Evolutionary conservation across 177 flowering plant species (phyloP).

Genomic region (Vitis hybrid): DNA sequence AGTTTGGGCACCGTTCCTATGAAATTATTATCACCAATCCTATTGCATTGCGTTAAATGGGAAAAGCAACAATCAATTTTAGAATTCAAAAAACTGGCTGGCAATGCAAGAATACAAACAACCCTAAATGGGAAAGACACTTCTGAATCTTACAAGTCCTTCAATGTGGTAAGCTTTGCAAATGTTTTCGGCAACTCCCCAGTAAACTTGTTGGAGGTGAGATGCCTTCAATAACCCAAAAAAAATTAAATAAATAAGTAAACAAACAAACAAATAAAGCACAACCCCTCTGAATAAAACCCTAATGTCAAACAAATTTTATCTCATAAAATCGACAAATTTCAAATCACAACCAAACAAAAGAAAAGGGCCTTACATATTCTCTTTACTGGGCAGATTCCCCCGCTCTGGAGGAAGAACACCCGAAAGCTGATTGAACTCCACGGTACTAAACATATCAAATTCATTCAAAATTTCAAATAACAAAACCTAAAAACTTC

Average conservation of each 20-base stretch:
- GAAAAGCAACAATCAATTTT: neutral
- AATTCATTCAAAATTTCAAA: neutral
- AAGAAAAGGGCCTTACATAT: slow-evolving; percentile 39
- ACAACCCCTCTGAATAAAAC: no score
- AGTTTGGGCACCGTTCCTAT: slow-evolving; percentile 45
- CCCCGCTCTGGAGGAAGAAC: slow-evolving; percentile 66
- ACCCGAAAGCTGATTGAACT: slow-evolving; percentile 60
- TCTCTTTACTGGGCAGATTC: slow-evolving; percentile 25
- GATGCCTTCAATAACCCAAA: slow-evolving; percentile 25
- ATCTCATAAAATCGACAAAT: no score
- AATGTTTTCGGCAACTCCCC: slow-evolving; percentile 46
- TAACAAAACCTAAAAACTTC: no score
- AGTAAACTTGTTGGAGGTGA: slow-evolving; percentile 51
- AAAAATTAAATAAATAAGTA: neutral
- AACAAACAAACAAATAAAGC: no score
- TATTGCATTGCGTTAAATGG: slow-evolving; percentile 24
- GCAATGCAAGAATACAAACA: no score
- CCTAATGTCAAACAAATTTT: no score
- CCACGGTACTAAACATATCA: slow-evolving; percentile 32
- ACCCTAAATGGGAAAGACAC: no score
- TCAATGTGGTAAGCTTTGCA: slow-evolving; percentile 29
- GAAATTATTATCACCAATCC: slow-evolving; percentile 43
- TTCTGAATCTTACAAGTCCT: slow-evolving; percentile 27
- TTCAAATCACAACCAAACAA: no score
- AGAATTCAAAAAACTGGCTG: no score